Evolutionary conservation across 2,329 filamentous ascomycete genomes (phyloP).

Genomic region (Fusarium globosum): DNA sequence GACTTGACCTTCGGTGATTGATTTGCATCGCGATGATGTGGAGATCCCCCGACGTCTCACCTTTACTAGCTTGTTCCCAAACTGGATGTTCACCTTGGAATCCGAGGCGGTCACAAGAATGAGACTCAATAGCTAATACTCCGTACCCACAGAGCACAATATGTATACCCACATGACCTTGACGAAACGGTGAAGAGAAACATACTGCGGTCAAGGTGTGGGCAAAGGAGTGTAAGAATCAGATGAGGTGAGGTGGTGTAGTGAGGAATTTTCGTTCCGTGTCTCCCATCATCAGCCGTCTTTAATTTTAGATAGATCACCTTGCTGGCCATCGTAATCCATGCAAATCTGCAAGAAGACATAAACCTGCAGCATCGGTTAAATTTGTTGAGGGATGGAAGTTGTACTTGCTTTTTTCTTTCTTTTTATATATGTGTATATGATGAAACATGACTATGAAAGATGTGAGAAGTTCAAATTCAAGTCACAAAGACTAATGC

Average conservation of each 20-base stretch:
- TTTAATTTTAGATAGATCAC: conserved; percentile 1
- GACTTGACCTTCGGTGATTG: conserved; percentile 38
- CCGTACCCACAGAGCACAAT: conserved; percentile 19
- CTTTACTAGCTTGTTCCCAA: conserved; percentile 21
- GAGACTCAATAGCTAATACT: neutral
- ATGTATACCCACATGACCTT: conserved; percentile 14
- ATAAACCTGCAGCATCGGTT: neutral
- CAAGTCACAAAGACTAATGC: neutral
- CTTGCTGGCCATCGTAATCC: neutral
- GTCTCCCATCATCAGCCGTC: neutral
- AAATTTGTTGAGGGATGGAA: neutral
- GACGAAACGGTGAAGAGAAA: conserved; percentile 28
- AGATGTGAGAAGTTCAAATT: neutral
- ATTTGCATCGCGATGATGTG: conserved; percentile 39
- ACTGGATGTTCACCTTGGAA: conserved; percentile 31
- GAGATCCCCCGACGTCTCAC: conserved; percentile 29
- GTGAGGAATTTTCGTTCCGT: conserved; percentile 1
- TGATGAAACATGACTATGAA: neutral
- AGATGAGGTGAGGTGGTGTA: neutral
- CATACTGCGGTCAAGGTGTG: neutral
- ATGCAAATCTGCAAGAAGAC: conserved; percentile 5
- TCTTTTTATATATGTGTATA: neutral
- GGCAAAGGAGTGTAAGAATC: neutral
- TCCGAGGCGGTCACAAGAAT: conserved; percentile 27
- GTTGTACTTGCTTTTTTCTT: neutral